phyloP scores from a whole-genome alignment of 2,329 filamentous ascomycete species.

The Pseudohalonectria lignicola region DNA sequence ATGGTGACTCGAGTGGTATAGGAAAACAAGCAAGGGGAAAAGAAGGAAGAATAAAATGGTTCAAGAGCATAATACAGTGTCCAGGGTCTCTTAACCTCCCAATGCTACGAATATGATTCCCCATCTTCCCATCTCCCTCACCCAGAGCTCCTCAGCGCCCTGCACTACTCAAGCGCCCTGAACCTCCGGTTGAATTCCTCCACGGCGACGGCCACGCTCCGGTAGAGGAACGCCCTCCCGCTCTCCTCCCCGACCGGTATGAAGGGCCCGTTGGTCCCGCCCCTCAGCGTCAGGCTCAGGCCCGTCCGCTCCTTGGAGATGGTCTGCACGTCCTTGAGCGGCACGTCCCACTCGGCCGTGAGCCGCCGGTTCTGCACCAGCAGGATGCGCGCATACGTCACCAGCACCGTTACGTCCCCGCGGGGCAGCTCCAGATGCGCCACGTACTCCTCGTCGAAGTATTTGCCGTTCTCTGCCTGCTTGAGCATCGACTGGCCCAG shows the following conservation, averaged over 20 bases:
- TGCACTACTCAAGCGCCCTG: constrained; percentile 25
- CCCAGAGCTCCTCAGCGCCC: background rate
- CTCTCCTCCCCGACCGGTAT: constrained; percentile 88
- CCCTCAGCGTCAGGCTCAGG: constrained; percentile 77
- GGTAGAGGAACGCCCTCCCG: constrained; percentile 50
- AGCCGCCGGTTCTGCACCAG: constrained; percentile 79
- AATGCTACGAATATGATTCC: too few relatives aligned
- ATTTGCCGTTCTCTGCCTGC: constrained; percentile 93
- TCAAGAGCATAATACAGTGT: too few relatives aligned
- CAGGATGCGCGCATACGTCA: constrained; percentile 81
- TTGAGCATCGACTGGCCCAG: constrained; percentile 98
- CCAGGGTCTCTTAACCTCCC: too few relatives aligned
- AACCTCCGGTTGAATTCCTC: constrained; percentile 58
- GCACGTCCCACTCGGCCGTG: constrained; percentile 90
- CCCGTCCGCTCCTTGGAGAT: constrained; percentile 96
- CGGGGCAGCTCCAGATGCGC: constrained; percentile 86
- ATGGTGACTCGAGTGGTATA: too few relatives aligned
- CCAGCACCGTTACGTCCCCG: constrained; percentile 81
- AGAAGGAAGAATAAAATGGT: too few relatives aligned
- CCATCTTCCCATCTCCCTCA: background rate
- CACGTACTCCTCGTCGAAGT: constrained; percentile 96
- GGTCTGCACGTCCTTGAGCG: constrained; percentile 90
- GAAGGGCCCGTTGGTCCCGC: constrained; percentile 88
- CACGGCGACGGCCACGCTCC: constrained; percentile 54
- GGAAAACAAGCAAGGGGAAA: too few relatives aligned